A percentile compares a stretch with the other conserved stretches of the same genome.
phyloP scores from a whole-genome alignment of 495 filamentous ascomycete species.

The Xylaria longipes region DNA sequence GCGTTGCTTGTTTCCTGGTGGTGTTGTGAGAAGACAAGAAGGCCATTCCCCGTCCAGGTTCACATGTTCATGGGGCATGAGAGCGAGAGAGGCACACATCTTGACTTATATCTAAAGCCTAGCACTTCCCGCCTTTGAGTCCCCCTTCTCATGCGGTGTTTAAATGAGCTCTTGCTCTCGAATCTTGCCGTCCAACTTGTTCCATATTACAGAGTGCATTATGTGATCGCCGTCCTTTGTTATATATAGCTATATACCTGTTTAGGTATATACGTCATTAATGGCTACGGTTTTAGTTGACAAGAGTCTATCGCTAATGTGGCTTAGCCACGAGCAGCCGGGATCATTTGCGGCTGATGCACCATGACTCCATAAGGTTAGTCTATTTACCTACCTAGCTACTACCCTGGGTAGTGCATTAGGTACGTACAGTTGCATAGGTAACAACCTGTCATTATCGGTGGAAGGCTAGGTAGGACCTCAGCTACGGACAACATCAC shows the following conservation, averaged over 20 bases:
- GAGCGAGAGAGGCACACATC: slow-evolving; percentile 20
- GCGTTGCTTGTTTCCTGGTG: slow-evolving; percentile 29
- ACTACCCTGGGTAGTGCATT: too few species aligned
- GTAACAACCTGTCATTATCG: slow-evolving; percentile 19
- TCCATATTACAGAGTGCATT: too few species aligned
- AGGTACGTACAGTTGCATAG: not conserved
- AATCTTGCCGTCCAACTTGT: slow-evolving; percentile 39
- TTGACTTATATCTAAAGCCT: slow-evolving; percentile 30
- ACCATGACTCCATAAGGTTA: too few species aligned
- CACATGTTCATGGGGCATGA: slow-evolving; percentile 26
- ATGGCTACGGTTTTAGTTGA: too few species aligned
- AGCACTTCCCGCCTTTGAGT: slow-evolving; percentile 26
- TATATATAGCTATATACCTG: too few species aligned
- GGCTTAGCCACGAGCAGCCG: too few species aligned
- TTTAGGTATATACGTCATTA: too few species aligned
- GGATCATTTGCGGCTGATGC: too few species aligned
- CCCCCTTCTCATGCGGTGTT: slow-evolving; percentile 43
- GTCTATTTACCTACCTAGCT: too few species aligned
- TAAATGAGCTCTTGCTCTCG: slow-evolving; percentile 42
- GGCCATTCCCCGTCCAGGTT: slow-evolving; percentile 16
- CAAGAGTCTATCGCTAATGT: too few species aligned
- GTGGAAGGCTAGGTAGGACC: not conserved
- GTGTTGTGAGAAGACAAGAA: slow-evolving; percentile 27
- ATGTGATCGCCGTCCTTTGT: too few species aligned
- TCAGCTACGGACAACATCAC: slow-evolving; percentile 3